phyloP scores from a whole-genome alignment of 805 yeast species.

The Dipodascopsis tothii region DNA sequence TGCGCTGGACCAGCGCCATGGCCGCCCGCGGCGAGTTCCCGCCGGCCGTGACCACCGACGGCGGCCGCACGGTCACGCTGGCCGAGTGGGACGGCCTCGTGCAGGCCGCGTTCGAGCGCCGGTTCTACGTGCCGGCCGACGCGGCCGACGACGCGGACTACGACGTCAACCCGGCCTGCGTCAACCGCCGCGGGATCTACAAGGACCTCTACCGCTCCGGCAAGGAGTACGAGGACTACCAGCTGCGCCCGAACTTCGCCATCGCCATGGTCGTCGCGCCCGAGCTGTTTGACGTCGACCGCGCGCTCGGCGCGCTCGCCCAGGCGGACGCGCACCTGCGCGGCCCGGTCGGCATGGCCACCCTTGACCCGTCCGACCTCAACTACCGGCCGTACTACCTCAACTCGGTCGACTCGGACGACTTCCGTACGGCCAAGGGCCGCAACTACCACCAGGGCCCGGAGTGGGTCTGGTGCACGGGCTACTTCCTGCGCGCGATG shows the following conservation, averaged over 20 bases:
- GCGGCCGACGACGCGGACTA: constrained; percentile 53
- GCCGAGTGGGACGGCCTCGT: constrained; percentile 65
- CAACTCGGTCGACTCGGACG: constrained; percentile 71
- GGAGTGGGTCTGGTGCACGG: constrained; percentile 93
- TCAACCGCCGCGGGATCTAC: constrained; percentile 89
- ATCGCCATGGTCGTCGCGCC: constrained; percentile 95
- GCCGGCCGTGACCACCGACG: constrained; percentile 44
- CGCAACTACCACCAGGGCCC: constrained; percentile 98
- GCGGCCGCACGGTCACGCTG: constrained; percentile 52
- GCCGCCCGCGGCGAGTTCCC: constrained; percentile 49
- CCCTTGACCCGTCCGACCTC: constrained; percentile 86
- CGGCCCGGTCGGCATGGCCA: constrained; percentile 87
- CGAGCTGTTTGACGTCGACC: constrained; percentile 61
- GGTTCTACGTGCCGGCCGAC: constrained; percentile 67
- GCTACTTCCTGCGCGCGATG: constrained; percentile 79
- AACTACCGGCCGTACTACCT: constrained; percentile 85
- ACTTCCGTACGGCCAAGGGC: constrained; percentile 90
- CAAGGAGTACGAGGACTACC: constrained; percentile 88
- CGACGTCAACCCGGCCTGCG: constrained; percentile 54
- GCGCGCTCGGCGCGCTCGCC: constrained; percentile 58
- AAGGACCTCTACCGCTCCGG: constrained; percentile 78
- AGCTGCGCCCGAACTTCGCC: constrained; percentile 83
- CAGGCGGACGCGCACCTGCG: constrained; percentile 66
- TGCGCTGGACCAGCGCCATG: constrained; percentile 68
- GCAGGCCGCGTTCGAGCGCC: constrained; percentile 67